Percentiles rank a stretch among this genome's conserved stretches.
Evolutionary conservation across 2,329 filamentous ascomycete species (phyloP).

Genomic region (Diaporthe sp.): DNA sequence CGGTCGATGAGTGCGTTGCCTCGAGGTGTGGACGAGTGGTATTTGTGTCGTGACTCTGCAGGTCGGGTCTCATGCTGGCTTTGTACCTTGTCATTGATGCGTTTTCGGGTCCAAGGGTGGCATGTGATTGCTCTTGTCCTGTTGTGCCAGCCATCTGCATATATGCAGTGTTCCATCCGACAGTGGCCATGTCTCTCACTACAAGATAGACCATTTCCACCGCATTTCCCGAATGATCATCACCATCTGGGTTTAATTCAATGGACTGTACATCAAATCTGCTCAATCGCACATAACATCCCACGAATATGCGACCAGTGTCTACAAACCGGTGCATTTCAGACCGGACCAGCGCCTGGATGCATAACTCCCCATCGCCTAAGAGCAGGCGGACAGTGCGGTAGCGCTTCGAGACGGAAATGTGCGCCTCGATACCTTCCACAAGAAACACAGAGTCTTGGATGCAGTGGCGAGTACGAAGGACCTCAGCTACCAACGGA

Average conservation of each 20-base stretch:
- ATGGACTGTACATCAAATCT: constrained; percentile 53
- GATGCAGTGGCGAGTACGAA: constrained; percentile 62
- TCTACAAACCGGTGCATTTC: constrained; percentile 64
- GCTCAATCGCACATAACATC: constrained; percentile 64
- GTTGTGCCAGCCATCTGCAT: constrained; percentile 44
- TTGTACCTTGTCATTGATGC: neutral
- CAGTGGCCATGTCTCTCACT: constrained; percentile 58
- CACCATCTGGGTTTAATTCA: constrained; percentile 39
- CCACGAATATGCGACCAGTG: constrained; percentile 58
- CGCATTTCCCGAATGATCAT: constrained; percentile 17
- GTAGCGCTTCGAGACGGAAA: constrained; percentile 49
- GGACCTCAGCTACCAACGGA: constrained; percentile 62
- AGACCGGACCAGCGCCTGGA: constrained; percentile 64
- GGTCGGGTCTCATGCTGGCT: neutral
- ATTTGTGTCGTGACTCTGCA: neutral
- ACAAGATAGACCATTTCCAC: constrained; percentile 59
- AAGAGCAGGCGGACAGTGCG: constrained; percentile 63
- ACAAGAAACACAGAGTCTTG: constrained; percentile 65
- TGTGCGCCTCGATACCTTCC: constrained; percentile 44
- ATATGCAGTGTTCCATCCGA: constrained; percentile 64
- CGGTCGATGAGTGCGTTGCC: neutral
- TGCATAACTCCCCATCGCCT: constrained; percentile 66
- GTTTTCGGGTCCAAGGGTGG: neutral
- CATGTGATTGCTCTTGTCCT: neutral
- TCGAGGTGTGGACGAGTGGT: neutral